Evolutionary conservation across 2,329 filamentous ascomycete genomes (phyloP).

Genomic region (Keithomyces neogunnii): DNA sequence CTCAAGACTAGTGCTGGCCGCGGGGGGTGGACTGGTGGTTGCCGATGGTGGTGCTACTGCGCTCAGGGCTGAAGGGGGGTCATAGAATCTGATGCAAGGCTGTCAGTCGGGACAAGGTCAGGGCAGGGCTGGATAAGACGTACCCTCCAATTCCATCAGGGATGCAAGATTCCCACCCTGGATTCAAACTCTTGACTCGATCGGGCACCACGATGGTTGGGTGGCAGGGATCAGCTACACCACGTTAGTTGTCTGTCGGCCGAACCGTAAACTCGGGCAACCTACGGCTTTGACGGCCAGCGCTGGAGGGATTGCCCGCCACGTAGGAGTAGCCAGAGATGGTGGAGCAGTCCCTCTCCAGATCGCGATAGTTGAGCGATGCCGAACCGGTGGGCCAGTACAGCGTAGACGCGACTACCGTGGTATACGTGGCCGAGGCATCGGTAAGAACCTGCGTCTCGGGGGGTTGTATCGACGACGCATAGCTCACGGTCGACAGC

Average conservation of each 20-base stretch:
- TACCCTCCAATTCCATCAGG: constrained; percentile 4
- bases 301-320: background rate
- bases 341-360: constrained; percentile 8
- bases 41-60: no score
- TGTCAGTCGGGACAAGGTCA: no score
- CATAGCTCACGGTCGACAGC: constrained; percentile 5
- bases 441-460: background rate
- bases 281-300: background rate
- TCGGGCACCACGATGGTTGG: constrained; percentile 9
- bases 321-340: constrained; percentile 6
- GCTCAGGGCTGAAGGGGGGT: no score
- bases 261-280: background rate
- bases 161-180: constrained; percentile 7
- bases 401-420: background rate
- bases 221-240: constrained; percentile 8
- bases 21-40: no score
- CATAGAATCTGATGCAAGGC: no score
- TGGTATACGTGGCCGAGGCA: background rate
- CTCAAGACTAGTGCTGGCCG: no score
- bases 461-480: background rate
- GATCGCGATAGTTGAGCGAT: constrained; percentile 4
- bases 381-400: constrained; percentile 1
- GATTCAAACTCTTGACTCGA: constrained; percentile 4
- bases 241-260: background rate
- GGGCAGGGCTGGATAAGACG: background rate